Evolutionary conservation across 2,329 filamentous ascomycete genomes (phyloP).

Genomic region (Aspergillus sp.): DNA sequence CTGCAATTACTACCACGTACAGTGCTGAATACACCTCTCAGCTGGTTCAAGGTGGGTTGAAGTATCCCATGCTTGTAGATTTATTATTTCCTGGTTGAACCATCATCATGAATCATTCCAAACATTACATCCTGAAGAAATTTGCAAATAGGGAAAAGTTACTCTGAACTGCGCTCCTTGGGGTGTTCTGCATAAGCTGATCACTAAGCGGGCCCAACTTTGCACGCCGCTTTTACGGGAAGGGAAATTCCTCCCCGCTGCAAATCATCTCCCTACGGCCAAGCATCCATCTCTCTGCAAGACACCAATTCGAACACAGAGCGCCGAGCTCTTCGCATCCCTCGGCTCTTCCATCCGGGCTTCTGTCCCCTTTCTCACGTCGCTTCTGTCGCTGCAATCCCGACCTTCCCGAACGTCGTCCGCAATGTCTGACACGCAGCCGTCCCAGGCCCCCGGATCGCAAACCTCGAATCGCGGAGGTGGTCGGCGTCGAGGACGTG

Average conservation of each 20-base stretch:
- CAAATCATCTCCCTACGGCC: not conserved
- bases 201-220: constrained; percentile 22
- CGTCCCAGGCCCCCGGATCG: constrained; percentile 21
- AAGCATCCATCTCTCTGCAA: not conserved
- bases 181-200: constrained; percentile 2
- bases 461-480: constrained; percentile 38
- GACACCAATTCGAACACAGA: constrained; percentile 2
- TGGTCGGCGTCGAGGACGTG: constrained; percentile 40
- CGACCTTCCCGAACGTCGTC: constrained; percentile 5
- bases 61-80: not conserved
- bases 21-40: too few relatives aligned
- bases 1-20: too few relatives aligned
- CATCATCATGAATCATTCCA: too few relatives aligned
- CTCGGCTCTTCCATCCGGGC: constrained; percentile 1
- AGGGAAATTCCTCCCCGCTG: not conserved
- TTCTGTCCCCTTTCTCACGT: not conserved
- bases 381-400: constrained; percentile 3
- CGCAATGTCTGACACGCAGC: constrained; percentile 31
- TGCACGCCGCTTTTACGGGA: constrained; percentile 13
- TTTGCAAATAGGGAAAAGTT: not conserved
- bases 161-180: not conserved
- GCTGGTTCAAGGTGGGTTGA: not conserved
- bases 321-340: constrained; percentile 9
- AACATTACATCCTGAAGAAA: too few relatives aligned
- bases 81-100: too few relatives aligned